Evolutionary conservation across 2,329 filamentous ascomycete species (phyloP), one percentile per base, ranked within the genome.

Genomic region (Lachnellula occidentalis): DNA sequence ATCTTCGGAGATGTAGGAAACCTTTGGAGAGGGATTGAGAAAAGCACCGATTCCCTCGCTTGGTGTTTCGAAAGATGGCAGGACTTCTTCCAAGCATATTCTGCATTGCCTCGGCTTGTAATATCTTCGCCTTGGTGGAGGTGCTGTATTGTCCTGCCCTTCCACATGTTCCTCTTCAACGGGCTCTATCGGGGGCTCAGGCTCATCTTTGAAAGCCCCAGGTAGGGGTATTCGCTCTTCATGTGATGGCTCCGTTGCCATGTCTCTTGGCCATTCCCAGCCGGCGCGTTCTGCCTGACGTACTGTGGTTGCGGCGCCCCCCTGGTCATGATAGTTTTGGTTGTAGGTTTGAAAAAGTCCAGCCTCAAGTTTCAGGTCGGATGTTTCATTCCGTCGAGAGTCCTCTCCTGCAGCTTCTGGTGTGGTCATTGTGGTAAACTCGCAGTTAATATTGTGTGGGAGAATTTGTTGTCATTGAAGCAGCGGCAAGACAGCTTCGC

Each of bases 51-150:
- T 65, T 54, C 73, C 75, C 54, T 81, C 77, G 11, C 77, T 74
- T 14, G 76, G 73, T 41, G 76, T 71, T 59, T 81, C 74, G 59
- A 80, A 80, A n/a, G 81, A 83, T 34, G 85, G 81, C 55, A 75
- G 72, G 22, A 88, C 66, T 45, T 74, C 76, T 45, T 96, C 92
- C 41, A 96, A 77, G 69, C 92, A 97, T 60, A 97, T 96, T 55
- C 92, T 87, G 72, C 92, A 97, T 58, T 83, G 87, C 61, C 90
- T 80, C 24, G 87, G 79, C 37, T 82, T 80, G 70, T 89, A 92
- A 58, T 82, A 80, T 48, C 66, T 74, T 53, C 69, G 65, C 17
- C 66, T 66, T 24, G 60, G 63, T 39, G 59, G 57, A 67, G 69
- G 51, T 64, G 61, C 34, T 14, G 46, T 39, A 5, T 59, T 39